Percentiles rank a stretch among this genome's conserved stretches.
phyloP scores from a whole-genome alignment of 805 yeast species.

The Starmerella khaoyaiensis region DNA sequence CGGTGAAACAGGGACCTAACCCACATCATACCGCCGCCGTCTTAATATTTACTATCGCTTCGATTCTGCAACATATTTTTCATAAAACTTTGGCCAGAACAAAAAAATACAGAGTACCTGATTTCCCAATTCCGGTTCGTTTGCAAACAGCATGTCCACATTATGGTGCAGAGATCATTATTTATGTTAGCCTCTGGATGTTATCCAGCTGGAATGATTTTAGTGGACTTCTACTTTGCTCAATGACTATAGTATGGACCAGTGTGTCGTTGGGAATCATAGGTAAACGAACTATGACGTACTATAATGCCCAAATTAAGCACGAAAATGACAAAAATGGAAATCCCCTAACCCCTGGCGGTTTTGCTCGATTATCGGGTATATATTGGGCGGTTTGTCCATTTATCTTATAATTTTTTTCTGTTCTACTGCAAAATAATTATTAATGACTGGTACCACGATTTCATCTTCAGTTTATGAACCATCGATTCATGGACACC shows the following conservation, averaged over 20 bases:
- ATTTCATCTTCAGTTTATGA: too few species aligned
- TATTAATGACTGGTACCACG: too few species aligned
- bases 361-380: too few species aligned
- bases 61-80: slow-evolving; percentile 36
- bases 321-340: too few species aligned
- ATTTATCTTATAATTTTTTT: too few species aligned
- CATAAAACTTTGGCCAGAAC: slow-evolving; percentile 40
- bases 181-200: slow-evolving; percentile 31
- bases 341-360: too few species aligned
- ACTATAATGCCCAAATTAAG: too few species aligned
- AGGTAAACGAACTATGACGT: slow-evolving; percentile 36
- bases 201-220: slow-evolving; percentile 6
- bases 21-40: slow-evolving; percentile 2
- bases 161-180: slow-evolving; percentile 44
- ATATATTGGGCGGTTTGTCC: too few species aligned
- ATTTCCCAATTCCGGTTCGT: slow-evolving; percentile 29
- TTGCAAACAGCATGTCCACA: slow-evolving; percentile 42
- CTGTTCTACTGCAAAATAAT: too few species aligned
- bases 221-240: slow-evolving; percentile 4
- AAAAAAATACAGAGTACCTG: slow-evolving; percentile 43
- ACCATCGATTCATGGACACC: too few species aligned
- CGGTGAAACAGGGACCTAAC: background rate
- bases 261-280: slow-evolving; percentile 37
- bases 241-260: slow-evolving; percentile 26
- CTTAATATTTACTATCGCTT: slow-evolving; percentile 27